Evolutionary conservation across 1,284 basidiomycete genomes (phyloP).

Genomic region (Boletus semigastroideus): DNA sequence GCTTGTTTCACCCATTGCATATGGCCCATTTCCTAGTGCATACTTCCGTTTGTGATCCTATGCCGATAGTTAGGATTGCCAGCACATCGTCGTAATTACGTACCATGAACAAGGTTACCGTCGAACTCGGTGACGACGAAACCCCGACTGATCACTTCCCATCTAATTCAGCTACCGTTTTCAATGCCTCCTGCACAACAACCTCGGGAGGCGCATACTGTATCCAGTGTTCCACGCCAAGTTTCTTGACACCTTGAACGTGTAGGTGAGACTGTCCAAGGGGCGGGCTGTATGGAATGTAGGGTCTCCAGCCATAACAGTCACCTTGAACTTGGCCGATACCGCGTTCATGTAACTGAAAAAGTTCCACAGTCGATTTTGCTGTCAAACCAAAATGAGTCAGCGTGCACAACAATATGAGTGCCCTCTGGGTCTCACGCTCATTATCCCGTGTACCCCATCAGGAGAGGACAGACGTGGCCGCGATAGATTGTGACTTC

Average conservation of each 20-base stretch:
- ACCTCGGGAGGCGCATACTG: constrained; percentile 20
- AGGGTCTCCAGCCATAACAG: too few relatives aligned
- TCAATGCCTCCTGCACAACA: constrained; percentile 22
- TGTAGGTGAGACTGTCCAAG: too few relatives aligned
- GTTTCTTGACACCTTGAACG: too few relatives aligned
- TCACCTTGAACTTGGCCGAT: background rate
- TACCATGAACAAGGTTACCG: too few relatives aligned
- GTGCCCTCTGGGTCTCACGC: constrained; percentile 3
- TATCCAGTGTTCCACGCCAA: constrained; percentile 7
- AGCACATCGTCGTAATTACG: too few relatives aligned
- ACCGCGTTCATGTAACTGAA: constrained; percentile 7
- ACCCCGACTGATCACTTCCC: background rate
- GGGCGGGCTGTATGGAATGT: too few relatives aligned
- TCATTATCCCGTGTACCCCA: constrained; percentile 9
- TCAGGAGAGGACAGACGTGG: constrained; percentile 14
- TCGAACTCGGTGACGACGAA: too few relatives aligned
- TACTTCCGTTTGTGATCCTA: too few relatives aligned
- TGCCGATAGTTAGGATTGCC: too few relatives aligned
- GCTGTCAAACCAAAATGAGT: constrained; percentile 7
- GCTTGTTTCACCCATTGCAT: too few relatives aligned
- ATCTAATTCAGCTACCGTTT: constrained; percentile 9
- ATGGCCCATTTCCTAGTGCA: too few relatives aligned
- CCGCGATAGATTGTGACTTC: constrained; percentile 19
- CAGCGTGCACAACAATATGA: background rate
- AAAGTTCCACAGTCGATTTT: constrained; percentile 23